Evolutionary conservation across 345 rosid genomes (phyloP).

Genomic region (Salix brachista): DNA sequence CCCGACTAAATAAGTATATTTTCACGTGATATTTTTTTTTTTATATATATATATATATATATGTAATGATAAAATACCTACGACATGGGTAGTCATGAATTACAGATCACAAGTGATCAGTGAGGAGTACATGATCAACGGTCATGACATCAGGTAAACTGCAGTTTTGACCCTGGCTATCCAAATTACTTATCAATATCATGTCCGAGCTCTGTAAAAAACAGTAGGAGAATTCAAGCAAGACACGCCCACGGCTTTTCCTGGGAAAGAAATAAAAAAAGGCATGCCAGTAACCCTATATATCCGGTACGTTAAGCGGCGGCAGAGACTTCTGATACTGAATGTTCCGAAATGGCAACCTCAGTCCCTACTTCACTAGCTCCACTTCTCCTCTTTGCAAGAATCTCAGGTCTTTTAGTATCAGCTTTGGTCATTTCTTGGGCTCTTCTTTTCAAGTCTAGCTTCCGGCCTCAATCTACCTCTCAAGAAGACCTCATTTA

Average conservation of each 20-base stretch:
- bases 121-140: no score
- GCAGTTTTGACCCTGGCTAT: no score
- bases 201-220: not conserved
- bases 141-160: no score
- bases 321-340: not conserved
- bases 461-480: conserved; percentile 51
- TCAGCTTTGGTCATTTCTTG: conserved; percentile 61
- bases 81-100: no score
- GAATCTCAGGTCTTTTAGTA: conserved; percentile 55
- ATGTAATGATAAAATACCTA: no score
- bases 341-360: not conserved
- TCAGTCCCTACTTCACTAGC: conserved; percentile 21
- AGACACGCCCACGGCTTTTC: not conserved
- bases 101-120: no score
- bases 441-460: conserved; percentile 60
- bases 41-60: no score
- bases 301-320: conserved; percentile 1
- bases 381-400: conserved; percentile 57
- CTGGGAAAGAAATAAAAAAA: not conserved
- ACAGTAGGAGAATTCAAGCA: no score
- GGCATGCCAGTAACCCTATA: not conserved
- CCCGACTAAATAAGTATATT: no score
- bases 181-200: not conserved
- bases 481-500: conserved; percentile 52
- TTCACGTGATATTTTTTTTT: no score